These are phyloP conservation scores for Furcasterigmium furcatum DNA, from an alignment of 2,329 filamentous ascomycete genomes.

Conservation along the genomic window DNA sequence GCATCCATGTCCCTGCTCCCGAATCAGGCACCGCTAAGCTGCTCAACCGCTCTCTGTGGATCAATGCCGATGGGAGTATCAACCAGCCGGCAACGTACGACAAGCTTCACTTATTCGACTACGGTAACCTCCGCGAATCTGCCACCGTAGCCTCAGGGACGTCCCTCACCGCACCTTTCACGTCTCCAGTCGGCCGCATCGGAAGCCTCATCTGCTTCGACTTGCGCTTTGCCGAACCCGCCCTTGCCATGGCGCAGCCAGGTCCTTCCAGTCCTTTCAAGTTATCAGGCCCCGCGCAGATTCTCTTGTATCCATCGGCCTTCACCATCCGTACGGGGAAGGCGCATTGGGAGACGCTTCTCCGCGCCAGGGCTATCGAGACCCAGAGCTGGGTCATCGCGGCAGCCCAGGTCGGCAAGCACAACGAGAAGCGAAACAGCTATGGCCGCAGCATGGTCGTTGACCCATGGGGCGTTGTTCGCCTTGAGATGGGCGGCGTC, in stretches of 20 bases:
- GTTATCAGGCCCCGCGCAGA: conserved; percentile 51
- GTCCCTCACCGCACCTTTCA: conserved; percentile 64
- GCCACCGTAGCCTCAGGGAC: conserved; percentile 65
- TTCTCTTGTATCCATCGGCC: conserved; percentile 84
- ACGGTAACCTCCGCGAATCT: conserved; percentile 45
- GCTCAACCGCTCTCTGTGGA: conserved; percentile 52
- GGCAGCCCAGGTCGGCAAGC: conserved; percentile 75
- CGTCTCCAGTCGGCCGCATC: conserved; percentile 70
- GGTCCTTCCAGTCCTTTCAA: conserved; percentile 21
- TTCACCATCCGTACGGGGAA: conserved; percentile 84
- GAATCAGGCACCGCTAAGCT: conserved; percentile 27
- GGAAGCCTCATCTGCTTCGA: conserved; percentile 90
- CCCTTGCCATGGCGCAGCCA: conserved; percentile 57
- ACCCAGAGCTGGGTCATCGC: conserved; percentile 85
- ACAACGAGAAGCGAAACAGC: conserved; percentile 72
- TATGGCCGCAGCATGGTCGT: conserved; percentile 86
- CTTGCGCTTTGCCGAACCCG: conserved; percentile 76
- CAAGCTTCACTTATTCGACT: conserved; percentile 89
- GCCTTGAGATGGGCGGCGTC: conserved; percentile 59
- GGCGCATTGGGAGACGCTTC: conserved; percentile 80
- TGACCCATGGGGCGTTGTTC: conserved; percentile 79
- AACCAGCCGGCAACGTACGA: conserved; percentile 58
- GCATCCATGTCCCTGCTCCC: conserved; percentile 66
- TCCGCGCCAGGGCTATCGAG: conserved; percentile 82
- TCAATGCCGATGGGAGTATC: conserved; percentile 39